Evolutionary conservation across 1,284 basidiomycete species (phyloP).

Genomic region (Ustilago cynodontis): DNA sequence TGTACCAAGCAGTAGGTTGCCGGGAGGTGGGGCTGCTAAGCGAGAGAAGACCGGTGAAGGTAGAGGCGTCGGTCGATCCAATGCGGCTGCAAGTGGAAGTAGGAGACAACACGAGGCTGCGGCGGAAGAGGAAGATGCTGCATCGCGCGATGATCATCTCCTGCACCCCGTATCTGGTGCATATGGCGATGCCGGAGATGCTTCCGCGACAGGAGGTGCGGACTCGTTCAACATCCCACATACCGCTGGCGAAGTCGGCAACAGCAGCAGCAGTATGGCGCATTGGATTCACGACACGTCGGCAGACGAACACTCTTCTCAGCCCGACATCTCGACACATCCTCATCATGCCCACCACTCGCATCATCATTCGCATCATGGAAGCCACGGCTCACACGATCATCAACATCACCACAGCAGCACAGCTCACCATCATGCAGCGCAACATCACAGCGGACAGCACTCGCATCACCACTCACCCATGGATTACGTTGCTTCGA

Average conservation of each 20-base stretch:
- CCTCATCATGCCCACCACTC: slow-evolving; percentile 23
- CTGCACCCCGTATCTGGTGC: slow-evolving; percentile 14
- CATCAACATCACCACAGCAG: slow-evolving; percentile 20
- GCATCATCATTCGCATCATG: slow-evolving; percentile 29
- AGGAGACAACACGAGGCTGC: slow-evolving; percentile 19
- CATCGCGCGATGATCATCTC: slow-evolving; percentile 14
- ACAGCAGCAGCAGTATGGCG: slow-evolving; percentile 29
- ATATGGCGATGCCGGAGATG: slow-evolving; percentile 23
- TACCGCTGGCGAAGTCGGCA: slow-evolving; percentile 13
- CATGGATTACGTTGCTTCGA: slow-evolving; percentile 37
- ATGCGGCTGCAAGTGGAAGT: slow-evolving; percentile 17
- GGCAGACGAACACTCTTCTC: slow-evolving; percentile 38
- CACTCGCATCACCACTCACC: slow-evolving; percentile 48
- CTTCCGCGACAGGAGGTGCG: slow-evolving; percentile 7
- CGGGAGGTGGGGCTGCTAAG: slow-evolving; percentile 48
- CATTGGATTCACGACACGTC: slow-evolving; percentile 44
- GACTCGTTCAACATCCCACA: slow-evolving; percentile 40
- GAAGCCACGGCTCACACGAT: slow-evolving; percentile 20
- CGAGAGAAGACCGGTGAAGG: slow-evolving; percentile 52
- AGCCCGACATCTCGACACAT: slow-evolving; percentile 30
- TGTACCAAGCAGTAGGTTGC: slow-evolving; percentile 49
- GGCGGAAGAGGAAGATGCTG: background rate
- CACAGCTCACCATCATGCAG: slow-evolving; percentile 13
- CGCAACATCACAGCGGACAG: slow-evolving; percentile 12
- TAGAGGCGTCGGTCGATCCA: slow-evolving; percentile 29